Evolutionary conservation across 805 yeast species (phyloP).

Genomic region (Sugiyamaella lignohabitans): DNA sequence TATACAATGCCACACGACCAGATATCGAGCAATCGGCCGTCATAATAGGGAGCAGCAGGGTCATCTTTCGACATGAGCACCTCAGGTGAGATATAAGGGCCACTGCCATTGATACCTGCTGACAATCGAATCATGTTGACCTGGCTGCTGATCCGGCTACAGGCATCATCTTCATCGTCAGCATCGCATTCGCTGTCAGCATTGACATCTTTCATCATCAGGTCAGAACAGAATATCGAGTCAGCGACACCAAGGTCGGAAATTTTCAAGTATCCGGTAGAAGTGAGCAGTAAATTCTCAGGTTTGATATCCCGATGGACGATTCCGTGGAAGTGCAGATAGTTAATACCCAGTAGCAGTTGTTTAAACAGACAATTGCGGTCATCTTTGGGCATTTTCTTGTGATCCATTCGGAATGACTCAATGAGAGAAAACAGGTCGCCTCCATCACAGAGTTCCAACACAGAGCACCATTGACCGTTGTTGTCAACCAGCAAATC

Average conservation of each 20-base stretch:
- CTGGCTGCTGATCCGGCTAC: constrained; percentile 81
- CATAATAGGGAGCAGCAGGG: constrained; percentile 36
- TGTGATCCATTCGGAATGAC: constrained; percentile 60
- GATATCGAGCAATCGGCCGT: constrained; percentile 72
- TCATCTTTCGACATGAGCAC: constrained; percentile 46
- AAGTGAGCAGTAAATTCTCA: constrained; percentile 62
- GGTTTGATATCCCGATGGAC: constrained; percentile 52
- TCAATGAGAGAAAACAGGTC: constrained; percentile 66
- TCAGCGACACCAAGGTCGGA: constrained; percentile 76
- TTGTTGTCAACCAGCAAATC: constrained; percentile 69
- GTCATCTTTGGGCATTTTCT: constrained; percentile 52
- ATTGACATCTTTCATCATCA: constrained; percentile 27
- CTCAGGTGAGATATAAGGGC: constrained; percentile 89
- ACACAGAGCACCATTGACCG: constrained; percentile 72
- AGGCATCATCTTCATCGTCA: background rate
- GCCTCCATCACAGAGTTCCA: constrained; percentile 92
- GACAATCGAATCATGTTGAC: constrained; percentile 58
- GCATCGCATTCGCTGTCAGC: constrained; percentile 31
- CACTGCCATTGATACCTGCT: constrained; percentile 73
- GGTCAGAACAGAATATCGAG: constrained; percentile 46
- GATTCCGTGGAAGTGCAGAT: constrained; percentile 27
- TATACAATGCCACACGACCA: constrained; percentile 84
- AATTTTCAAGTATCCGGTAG: constrained; percentile 58
- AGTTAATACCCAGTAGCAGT: constrained; percentile 37
- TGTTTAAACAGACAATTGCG: constrained; percentile 80